A percentile compares a stretch with the other conserved stretches of the same genome.
Conservation (phyloP, 139 green algal genomes). For the Micromonas pusilla region DNA sequence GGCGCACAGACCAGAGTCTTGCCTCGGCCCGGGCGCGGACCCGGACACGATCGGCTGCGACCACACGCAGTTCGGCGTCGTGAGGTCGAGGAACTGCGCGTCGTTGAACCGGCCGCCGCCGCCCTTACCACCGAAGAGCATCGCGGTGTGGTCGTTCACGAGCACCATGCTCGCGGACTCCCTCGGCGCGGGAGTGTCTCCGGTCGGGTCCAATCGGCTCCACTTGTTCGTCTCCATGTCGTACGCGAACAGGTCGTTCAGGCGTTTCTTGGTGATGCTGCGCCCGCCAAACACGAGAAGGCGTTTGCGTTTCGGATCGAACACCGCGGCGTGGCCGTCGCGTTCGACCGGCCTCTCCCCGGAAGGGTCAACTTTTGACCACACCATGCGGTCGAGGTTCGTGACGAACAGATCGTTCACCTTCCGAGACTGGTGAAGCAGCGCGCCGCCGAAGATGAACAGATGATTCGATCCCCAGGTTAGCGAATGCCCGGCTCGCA, state of each 20-base stretch:
- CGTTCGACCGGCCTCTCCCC: slow-evolving; percentile 46
- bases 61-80: slow-evolving; percentile 60
- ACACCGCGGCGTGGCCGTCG: slow-evolving; percentile 45
- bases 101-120: slow-evolving; percentile 66
- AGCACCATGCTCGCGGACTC: slow-evolving; percentile 22
- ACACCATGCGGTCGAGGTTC: slow-evolving; percentile 72
- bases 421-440: slow-evolving; percentile 49
- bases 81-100: slow-evolving; percentile 69
- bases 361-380: slow-evolving; percentile 57
- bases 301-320: slow-evolving; percentile 53
- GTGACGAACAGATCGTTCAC: slow-evolving; percentile 68
- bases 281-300: slow-evolving; percentile 76
- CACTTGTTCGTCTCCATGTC: slow-evolving; percentile 63
- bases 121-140: slow-evolving; percentile 50
- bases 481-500: slow-evolving; percentile 59
- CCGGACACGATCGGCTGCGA: slow-evolving; percentile 52
- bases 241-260: slow-evolving; percentile 69
- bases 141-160: slow-evolving; percentile 16
- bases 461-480: slow-evolving; percentile 52
- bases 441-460: slow-evolving; percentile 63
- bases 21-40: slow-evolving; percentile 63
- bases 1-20: slow-evolving; percentile 36
- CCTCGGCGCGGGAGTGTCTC: slow-evolving; percentile 20
- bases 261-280: slow-evolving; percentile 48
- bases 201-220: slow-evolving; percentile 28